These are phyloP conservation scores for Inonotus obliquus DNA, from an alignment of 1,284 basidiomycete species.

Conservation along the genomic window DNA sequence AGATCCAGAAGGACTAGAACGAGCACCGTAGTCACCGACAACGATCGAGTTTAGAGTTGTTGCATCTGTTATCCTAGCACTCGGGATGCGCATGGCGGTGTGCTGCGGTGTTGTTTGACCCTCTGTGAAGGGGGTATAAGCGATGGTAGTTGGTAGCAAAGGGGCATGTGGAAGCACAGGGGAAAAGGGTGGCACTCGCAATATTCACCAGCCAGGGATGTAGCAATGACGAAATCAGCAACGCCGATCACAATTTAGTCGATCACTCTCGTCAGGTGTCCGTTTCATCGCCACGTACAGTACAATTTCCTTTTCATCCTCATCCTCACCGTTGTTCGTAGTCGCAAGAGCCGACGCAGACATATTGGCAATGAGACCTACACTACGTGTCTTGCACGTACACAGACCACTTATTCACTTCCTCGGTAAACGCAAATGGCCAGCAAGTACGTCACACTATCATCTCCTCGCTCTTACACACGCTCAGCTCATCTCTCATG, in stretches of 20 bases:
- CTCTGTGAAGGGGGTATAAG: background rate
- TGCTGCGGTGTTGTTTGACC: background rate
- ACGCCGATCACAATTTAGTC: background rate
- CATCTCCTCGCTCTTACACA: slow-evolving; percentile 5
- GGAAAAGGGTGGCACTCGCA: background rate
- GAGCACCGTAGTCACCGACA: background rate
- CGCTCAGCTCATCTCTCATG: background rate
- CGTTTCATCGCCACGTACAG: background rate
- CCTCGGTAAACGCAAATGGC: slow-evolving; percentile 65
- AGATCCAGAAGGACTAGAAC: background rate
- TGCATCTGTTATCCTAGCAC: slow-evolving; percentile 20
- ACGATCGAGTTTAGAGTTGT: slow-evolving; percentile 17
- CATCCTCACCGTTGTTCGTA: background rate
- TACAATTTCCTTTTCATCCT: background rate
- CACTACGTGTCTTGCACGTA: slow-evolving; percentile 40
- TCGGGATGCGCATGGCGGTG: background rate
- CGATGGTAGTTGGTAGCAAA: background rate
- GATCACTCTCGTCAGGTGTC: background rate
- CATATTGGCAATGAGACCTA: slow-evolving; percentile 42
- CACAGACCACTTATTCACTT: slow-evolving; percentile 76
- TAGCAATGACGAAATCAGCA: background rate
- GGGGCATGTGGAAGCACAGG: background rate
- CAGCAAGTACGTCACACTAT: slow-evolving; percentile 41
- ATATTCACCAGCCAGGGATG: too few relatives aligned
- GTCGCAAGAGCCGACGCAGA: background rate